Percentiles rank a stretch among this genome's conserved stretches.
phyloP scores from a whole-genome alignment of 2,329 filamentous ascomycete genomes.

The Alternaria hordeiaustralica region DNA sequence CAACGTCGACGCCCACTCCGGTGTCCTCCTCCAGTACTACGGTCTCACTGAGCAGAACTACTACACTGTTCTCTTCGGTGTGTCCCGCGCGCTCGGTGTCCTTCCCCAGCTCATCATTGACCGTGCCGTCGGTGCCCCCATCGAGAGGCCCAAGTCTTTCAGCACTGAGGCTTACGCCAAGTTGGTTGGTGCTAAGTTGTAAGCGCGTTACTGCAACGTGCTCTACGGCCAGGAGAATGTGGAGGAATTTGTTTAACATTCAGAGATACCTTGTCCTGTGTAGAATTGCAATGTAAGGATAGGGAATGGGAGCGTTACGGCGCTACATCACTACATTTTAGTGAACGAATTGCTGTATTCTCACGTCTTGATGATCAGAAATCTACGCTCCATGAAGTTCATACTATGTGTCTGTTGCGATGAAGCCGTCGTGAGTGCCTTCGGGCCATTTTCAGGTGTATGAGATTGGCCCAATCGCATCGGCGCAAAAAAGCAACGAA shows the following conservation, averaged over 20 bases:
- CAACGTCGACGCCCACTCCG: slow-evolving; percentile 98
- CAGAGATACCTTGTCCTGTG: slow-evolving; percentile 42
- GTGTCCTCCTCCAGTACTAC: slow-evolving; percentile 99
- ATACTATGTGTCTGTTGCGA: background rate
- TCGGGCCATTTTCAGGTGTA: slow-evolving; percentile 2
- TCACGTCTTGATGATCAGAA: slow-evolving; percentile 30
- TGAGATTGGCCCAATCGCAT: background rate
- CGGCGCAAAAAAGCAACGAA: slow-evolving; percentile 5
- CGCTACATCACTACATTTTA: slow-evolving; percentile 39
- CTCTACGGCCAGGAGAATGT: slow-evolving; percentile 16
- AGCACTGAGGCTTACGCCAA: slow-evolving; percentile 96
- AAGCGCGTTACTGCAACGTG: slow-evolving; percentile 51
- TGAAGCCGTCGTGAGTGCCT: background rate
- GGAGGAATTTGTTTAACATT: slow-evolving; percentile 28
- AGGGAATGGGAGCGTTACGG: slow-evolving; percentile 33
- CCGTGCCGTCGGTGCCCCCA: slow-evolving; percentile 93
- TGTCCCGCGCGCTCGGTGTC: slow-evolving; percentile 96
- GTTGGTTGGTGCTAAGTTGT: slow-evolving; percentile 88
- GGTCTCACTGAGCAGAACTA: slow-evolving; percentile 98
- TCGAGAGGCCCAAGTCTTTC: slow-evolving; percentile 99
- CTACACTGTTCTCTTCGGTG: slow-evolving; percentile 99
- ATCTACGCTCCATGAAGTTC: background rate
- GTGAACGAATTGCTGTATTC: slow-evolving; percentile 34
- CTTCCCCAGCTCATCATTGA: slow-evolving; percentile 99
- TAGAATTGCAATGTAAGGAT: slow-evolving; percentile 47